These are phyloP conservation scores for Psidium guajava DNA, from an alignment of 345 rosid genomes.

Conservation along the genomic window DNA sequence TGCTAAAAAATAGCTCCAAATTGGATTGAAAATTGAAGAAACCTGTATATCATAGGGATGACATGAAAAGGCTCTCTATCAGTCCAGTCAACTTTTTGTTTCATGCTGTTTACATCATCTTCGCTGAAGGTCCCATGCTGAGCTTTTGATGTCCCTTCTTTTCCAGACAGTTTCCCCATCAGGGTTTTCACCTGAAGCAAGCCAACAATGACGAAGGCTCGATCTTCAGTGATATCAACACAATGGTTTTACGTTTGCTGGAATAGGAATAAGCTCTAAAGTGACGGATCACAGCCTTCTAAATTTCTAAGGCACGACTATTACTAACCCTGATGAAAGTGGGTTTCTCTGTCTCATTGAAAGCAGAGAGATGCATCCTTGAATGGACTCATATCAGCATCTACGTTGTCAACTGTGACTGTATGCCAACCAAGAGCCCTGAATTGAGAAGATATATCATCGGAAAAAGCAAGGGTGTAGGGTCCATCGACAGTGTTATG, in stretches of 20 bases:
- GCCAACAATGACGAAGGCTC: neutral
- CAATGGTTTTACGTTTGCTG: neutral
- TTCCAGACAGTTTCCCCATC: slow-evolving; percentile 17
- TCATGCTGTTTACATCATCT: slow-evolving; percentile 15
- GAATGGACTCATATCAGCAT: slow-evolving; percentile 6
- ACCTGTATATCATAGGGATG: slow-evolving; percentile 17
- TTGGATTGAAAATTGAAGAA: neutral
- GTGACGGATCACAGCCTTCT: neutral
- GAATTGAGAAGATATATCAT: slow-evolving; percentile 19
- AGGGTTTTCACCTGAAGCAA: slow-evolving; percentile 13
- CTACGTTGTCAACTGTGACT: slow-evolving; percentile 7
- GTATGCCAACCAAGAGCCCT: slow-evolving; percentile 28
- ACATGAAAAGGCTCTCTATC: slow-evolving; percentile 12
- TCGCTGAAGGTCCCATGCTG: slow-evolving; percentile 22
- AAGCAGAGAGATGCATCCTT: slow-evolving; percentile 6
- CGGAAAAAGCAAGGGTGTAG: slow-evolving; percentile 16
- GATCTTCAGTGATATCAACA: neutral
- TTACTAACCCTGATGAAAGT: slow-evolving; percentile 19
- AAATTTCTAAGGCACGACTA: neutral
- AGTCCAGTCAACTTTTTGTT: slow-evolving; percentile 11
- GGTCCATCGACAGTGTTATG: slow-evolving; percentile 23
- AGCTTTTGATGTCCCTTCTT: slow-evolving; percentile 26
- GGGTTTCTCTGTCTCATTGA: slow-evolving; percentile 13
- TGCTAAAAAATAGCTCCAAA: neutral
- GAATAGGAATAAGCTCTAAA: neutral